Percentiles rank a stretch among this genome's conserved stretches.
Evolutionary conservation across 2,329 filamentous ascomycete genomes (phyloP).

Genomic region (Sclerotinia nivalis): DNA sequence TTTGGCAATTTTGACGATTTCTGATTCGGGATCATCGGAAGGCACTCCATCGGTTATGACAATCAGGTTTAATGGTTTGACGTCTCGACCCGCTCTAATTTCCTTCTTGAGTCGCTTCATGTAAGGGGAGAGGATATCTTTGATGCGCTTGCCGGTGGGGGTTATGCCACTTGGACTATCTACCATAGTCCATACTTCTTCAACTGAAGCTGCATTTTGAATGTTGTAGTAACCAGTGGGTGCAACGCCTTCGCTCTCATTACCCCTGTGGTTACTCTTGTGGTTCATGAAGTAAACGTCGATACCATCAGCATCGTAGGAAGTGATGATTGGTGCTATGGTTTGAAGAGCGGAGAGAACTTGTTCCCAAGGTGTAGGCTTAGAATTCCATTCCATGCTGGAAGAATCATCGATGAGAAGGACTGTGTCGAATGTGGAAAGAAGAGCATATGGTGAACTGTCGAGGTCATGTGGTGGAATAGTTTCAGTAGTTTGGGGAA

Average conservation of each 20-base stretch:
- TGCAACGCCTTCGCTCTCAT: slow-evolving; percentile 42
- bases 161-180: slow-evolving; percentile 64
- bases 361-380: slow-evolving; percentile 65
- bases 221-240: slow-evolving; percentile 65
- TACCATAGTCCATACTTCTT: slow-evolving; percentile 69
- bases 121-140: slow-evolving; percentile 73
- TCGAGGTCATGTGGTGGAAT: neutral
- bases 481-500: neutral
- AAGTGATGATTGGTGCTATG: slow-evolving; percentile 80
- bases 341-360: slow-evolving; percentile 66
- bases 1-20: slow-evolving; percentile 66
- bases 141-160: slow-evolving; percentile 71
- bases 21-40: slow-evolving; percentile 72
- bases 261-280: slow-evolving; percentile 44
- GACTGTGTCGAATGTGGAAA: slow-evolving; percentile 78
- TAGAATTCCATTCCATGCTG: slow-evolving; percentile 63
- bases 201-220: slow-evolving; percentile 56
- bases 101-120: slow-evolving; percentile 54
- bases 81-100: slow-evolving; percentile 42
- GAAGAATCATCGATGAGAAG: slow-evolving; percentile 92
- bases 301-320: slow-evolving; percentile 79
- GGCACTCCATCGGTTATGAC: slow-evolving; percentile 88
- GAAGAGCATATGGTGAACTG: slow-evolving; percentile 64
- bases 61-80: slow-evolving; percentile 87
- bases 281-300: slow-evolving; percentile 92